These are phyloP conservation scores for Yamadazyma trypodendri DNA, from an alignment of 1,139 yeast species.

Conservation along the genomic window DNA sequence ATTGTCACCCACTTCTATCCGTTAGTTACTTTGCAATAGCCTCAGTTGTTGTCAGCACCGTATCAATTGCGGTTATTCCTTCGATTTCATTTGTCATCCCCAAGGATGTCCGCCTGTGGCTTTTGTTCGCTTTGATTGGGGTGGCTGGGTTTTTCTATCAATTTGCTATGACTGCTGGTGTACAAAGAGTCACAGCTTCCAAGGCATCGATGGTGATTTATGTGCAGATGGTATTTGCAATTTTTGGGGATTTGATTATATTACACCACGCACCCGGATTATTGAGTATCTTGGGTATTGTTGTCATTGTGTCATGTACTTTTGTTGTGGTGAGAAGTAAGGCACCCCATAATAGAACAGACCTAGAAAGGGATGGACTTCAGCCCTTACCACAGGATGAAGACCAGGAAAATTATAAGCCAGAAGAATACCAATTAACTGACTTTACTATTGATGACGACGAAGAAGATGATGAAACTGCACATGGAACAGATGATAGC, in stretches of 20 bases:
- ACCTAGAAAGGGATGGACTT: constrained; percentile 6
- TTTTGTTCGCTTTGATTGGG: constrained; percentile 59
- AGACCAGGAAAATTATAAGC: constrained; percentile 14
- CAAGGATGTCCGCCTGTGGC: constrained; percentile 60
- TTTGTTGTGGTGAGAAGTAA: constrained; percentile 53
- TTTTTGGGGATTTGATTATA: constrained; percentile 70
- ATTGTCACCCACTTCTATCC: constrained; percentile 76
- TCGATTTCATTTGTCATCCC: constrained; percentile 63
- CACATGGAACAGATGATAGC: constrained; percentile 2
- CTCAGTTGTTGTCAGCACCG: constrained; percentile 55
- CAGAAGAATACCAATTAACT: constrained; percentile 22
- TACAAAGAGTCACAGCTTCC: constrained; percentile 79
- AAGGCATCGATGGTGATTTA: constrained; percentile 75
- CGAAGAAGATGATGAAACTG: too few species aligned
- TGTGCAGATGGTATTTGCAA: constrained; percentile 74
- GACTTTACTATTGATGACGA: constrained; percentile 29
- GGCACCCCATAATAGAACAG: constrained; percentile 20
- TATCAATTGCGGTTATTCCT: constrained; percentile 57
- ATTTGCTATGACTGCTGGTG: constrained; percentile 74
- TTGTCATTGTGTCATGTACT: constrained; percentile 67
- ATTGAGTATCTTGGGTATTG: constrained; percentile 67
- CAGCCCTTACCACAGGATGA: constrained; percentile 17
- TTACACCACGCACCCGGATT: constrained; percentile 75
- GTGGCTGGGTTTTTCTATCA: constrained; percentile 81
- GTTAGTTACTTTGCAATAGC: constrained; percentile 74